Percentiles rank a stretch among this genome's conserved stretches.
These are phyloP conservation scores for Colletotrichum chlorophyti DNA, from an alignment of 2,329 filamentous ascomycete species.

Conservation along the genomic window DNA sequence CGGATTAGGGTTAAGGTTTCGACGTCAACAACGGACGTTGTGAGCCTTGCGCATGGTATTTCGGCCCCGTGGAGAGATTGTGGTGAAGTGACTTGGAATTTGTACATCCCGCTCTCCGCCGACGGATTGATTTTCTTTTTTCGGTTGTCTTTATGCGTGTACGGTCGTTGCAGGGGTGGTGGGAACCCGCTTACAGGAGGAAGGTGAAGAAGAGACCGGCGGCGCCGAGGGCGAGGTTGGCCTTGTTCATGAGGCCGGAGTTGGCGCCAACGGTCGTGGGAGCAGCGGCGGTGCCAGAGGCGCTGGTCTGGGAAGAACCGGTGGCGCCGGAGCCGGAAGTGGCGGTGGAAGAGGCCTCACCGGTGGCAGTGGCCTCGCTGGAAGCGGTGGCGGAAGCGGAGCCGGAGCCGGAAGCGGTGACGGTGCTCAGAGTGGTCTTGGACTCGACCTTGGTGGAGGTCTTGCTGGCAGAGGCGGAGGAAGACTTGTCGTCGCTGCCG, in stretches of 20 bases:
- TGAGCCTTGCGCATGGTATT: no score
- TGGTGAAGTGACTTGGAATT: slow-evolving; percentile 5
- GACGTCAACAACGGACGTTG: no score
- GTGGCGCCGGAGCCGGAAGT: slow-evolving; percentile 5
- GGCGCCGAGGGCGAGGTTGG: slow-evolving; percentile 30
- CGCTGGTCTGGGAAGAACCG: background rate
- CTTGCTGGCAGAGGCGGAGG: slow-evolving; percentile 26
- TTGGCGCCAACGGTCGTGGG: slow-evolving; percentile 18
- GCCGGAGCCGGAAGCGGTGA: slow-evolving; percentile 15
- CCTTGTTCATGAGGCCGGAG: slow-evolving; percentile 28
- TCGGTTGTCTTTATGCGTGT: slow-evolving; percentile 11
- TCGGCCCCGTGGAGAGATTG: no score
- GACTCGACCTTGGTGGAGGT: slow-evolving; percentile 26
- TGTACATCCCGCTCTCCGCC: slow-evolving; percentile 29
- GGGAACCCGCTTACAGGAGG: slow-evolving; percentile 25
- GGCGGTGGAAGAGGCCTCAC: slow-evolving; percentile 1
- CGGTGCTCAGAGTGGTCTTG: slow-evolving; percentile 27
- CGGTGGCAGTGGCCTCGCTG: slow-evolving; percentile 5
- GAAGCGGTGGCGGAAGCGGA: slow-evolving; percentile 13
- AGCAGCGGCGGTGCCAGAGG: slow-evolving; percentile 9
- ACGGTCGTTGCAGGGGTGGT: slow-evolving; percentile 13
- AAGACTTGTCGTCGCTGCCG: slow-evolving; percentile 21
- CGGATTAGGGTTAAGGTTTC: slow-evolving; percentile 14
- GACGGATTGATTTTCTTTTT: slow-evolving; percentile 20
- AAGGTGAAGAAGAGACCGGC: slow-evolving; percentile 30